These are phyloP conservation scores for Blastobotrys ciferrii DNA, from an alignment of 1,139 yeast species.

Conservation along the genomic window DNA sequence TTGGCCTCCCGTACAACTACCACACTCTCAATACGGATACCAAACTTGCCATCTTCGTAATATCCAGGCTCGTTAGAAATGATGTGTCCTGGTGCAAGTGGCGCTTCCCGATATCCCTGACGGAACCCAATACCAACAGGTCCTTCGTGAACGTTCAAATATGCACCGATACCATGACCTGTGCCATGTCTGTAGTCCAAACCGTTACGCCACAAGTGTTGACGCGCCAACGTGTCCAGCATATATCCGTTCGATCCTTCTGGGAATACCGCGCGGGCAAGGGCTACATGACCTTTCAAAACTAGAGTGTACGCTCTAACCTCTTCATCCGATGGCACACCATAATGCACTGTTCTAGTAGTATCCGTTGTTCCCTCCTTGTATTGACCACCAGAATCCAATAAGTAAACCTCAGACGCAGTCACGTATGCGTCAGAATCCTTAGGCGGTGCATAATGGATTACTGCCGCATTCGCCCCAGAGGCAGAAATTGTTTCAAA, in stretches of 20 bases:
- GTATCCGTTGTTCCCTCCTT: constrained; percentile 95
- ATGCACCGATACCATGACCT: constrained; percentile 96
- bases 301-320: constrained; percentile 79
- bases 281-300: constrained; percentile 84
- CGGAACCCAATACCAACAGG: constrained; percentile 89
- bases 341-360: constrained; percentile 87
- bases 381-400: constrained; percentile 94
- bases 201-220: constrained; percentile 80
- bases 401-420: constrained; percentile 73
- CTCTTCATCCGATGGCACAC: constrained; percentile 66
- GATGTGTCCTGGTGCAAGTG: constrained; percentile 69
- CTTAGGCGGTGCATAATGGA: constrained; percentile 79
- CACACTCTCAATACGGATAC: constrained; percentile 87
- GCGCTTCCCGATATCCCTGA: constrained; percentile 33
- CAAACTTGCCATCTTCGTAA: constrained; percentile 89
- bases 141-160: constrained; percentile 92
- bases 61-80: constrained; percentile 95
- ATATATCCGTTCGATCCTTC: constrained; percentile 80
- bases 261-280: constrained; percentile 78
- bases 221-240: constrained; percentile 88
- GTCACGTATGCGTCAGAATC: constrained; percentile 66
- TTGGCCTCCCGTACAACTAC: constrained; percentile 57
- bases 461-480: constrained; percentile 89
- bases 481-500: constrained; percentile 92
- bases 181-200: constrained; percentile 96